Base-by-base conservation (phyloP, 306 rosid genomes). In the Ochetophila trinervis region DNA sequence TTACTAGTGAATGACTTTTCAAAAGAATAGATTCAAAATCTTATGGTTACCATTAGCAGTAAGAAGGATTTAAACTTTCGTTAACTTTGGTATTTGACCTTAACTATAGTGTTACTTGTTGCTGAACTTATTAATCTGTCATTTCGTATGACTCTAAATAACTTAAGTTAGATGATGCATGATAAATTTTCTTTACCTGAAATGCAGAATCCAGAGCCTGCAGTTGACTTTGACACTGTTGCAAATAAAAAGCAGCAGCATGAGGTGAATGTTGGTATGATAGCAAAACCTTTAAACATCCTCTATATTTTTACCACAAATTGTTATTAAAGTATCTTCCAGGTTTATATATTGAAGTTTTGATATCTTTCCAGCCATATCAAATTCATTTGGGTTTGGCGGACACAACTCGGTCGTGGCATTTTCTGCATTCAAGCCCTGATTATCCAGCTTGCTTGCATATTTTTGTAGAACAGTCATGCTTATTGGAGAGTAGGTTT, bases 401-500 rank as follows among this genome's bases (percentile, higher is more conserved):
- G 97, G 99, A 71, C 99, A 94, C 75, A 94, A 94, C 76, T 94
- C 99, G 14, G 99, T 90, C 0, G 99, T 88, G 50, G 92, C 87
- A 52, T 94, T 94, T 68, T 86, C 99, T 45, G 92, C 92, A 1
- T 90, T 90, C 88, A 86, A 73, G 81, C 96, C 96, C 48, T 93
- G 96, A 93, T 62, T 63, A 53, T 40, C 65, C 54, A 68, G 80
- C 75, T 57, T 65, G 71, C 60, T 18, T 58, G 60, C 68, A 57
- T 40, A 40, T 67, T 84, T 77, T 76, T 69, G 75, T 78, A 71
- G 81, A 71, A 21, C 59, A 77, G 61, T 50, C 60, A 15, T 72
- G 66, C 48, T 70, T 67, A 64, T 50, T n/a, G 57, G 73, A 76
- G 76, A 79, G 72, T 80, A 80, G 56, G 74, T 74, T 72, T 60